Percentiles rank a stretch among this genome's conserved stretches.
phyloP scores from a whole-genome alignment of 139 green algal genomes.

The Picochlorum sp. region DNA sequence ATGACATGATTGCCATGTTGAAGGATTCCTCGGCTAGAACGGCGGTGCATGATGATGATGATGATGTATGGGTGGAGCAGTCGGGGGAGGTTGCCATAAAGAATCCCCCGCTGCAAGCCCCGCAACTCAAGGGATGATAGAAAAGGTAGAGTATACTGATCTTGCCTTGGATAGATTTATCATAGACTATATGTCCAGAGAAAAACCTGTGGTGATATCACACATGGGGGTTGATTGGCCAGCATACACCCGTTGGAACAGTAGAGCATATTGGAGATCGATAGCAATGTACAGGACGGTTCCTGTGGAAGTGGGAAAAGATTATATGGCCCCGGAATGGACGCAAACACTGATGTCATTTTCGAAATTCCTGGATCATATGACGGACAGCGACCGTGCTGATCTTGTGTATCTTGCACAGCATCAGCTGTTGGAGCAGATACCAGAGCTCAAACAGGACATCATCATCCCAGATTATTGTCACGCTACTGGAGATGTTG shows the following conservation, averaged over 20 bases:
- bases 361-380: conserved; percentile 54
- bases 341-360: conserved; percentile 77
- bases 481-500: conserved; percentile 38
- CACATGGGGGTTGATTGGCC: conserved; percentile 68
- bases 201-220: conserved; percentile 17
- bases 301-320: conserved; percentile 64
- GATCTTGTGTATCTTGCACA: conserved; percentile 74
- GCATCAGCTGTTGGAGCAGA: conserved; percentile 86
- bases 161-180: conserved; percentile 8
- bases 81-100: too few species aligned
- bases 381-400: conserved; percentile 21
- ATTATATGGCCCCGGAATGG: conserved; percentile 80
- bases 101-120: too few species aligned
- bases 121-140: too few species aligned
- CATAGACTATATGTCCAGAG: background rate
- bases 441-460: conserved; percentile 70
- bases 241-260: conserved; percentile 58
- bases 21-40: too few species aligned
- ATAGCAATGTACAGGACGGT: conserved; percentile 73
- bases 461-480: conserved; percentile 79
- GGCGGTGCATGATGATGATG: too few species aligned
- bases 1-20: background rate
- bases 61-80: too few species aligned
- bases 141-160: background rate
- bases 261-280: conserved; percentile 51